Evolutionary conservation across 352 stramenopile species (phyloP).

Genomic region (Phytopythium montanum): DNA sequence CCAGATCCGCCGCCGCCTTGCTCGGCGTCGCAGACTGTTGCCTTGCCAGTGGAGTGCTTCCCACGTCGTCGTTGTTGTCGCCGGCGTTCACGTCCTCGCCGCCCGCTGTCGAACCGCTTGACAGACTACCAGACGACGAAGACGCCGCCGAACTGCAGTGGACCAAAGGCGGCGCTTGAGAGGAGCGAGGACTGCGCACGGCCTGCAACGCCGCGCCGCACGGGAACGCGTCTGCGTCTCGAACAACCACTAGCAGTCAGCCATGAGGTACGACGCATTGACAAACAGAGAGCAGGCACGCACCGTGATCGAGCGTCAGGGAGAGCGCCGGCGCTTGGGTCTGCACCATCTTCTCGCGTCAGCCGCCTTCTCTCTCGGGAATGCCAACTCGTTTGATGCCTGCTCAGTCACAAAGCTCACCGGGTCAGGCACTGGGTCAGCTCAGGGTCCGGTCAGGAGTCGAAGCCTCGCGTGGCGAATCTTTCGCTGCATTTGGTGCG

Average conservation of each 20-base stretch:
- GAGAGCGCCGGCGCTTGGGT: slow-evolving; percentile 7
- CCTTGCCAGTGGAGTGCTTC: neutral
- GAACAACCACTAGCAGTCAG: no score
- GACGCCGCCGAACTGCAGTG: slow-evolving; percentile 5
- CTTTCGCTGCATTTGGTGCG: slow-evolving; percentile 1
- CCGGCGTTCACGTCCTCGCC: slow-evolving; percentile 1
- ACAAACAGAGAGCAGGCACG: neutral
- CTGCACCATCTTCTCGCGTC: slow-evolving; percentile 12
- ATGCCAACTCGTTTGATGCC: neutral
- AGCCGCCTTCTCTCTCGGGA: neutral
- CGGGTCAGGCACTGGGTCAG: neutral
- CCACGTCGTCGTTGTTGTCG: slow-evolving; percentile 7
- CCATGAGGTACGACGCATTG: neutral
- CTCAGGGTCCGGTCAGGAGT: neutral
- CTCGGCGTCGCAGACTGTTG: neutral
- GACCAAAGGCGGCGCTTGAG: neutral
- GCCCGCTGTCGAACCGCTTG: neutral
- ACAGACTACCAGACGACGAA: slow-evolving; percentile 2
- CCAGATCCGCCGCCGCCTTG: slow-evolving; percentile 23
- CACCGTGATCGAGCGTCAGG: slow-evolving; percentile 13
- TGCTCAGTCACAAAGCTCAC: neutral
- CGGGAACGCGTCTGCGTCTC: slow-evolving; percentile 25
- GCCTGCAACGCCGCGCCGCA: slow-evolving; percentile 44
- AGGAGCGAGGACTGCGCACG: slow-evolving; percentile 35
- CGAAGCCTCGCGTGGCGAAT: neutral